Base-by-base conservation (phyloP, 129 eudicot species). In the Escallonia herrerae region DNA sequence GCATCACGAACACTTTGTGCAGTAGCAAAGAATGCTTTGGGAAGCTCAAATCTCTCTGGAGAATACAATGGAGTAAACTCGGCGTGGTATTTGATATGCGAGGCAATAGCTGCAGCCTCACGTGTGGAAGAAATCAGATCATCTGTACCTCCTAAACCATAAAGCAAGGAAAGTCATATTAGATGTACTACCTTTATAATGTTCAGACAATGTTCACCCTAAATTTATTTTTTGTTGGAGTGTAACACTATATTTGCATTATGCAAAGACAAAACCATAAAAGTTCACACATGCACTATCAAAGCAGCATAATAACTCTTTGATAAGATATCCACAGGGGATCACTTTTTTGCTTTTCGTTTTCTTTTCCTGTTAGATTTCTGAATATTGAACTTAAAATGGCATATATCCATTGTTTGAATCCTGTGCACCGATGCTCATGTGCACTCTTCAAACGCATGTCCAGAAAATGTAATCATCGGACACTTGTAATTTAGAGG, bases 1-100 rank as follows among this genome's bases (percentile, higher is more conserved):
- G 81, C 65, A 73, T 91, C 98, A 45, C 87, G 95, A 56, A 91
- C 91, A 81, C 98, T 87, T 72, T 87, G 95, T 64, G 98, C 98
- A 40, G 98, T 91, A 62, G 98, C 98, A 77, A 69, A 77, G 79
- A 64, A 91, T 49, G 91, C 96, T 83, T 91, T 87, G 48, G 85
- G 83, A 60, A 78, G 89, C 58, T 81, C 87, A 75, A 85, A 85
- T 33, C 74, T 63, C 58, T 81, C 79, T 1, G 89, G 86, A 40
- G 98, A 87, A 68, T 83, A 91, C 10, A 79, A 79, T 10, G 96
- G 89, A 3, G 97, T 83, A 75, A 87, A 91, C 64, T 91, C 89
- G 2, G 96, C 87, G 68, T 91, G 98, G 75, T 91, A 78, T 38
- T 76, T 81, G 70, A 91, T 91, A 72, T 90, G 85, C 15, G 90